These are phyloP conservation scores for Coemansia sp. DNA, from an alignment of 192 early-diverging fungal genomes.

Conservation along the genomic window DNA sequence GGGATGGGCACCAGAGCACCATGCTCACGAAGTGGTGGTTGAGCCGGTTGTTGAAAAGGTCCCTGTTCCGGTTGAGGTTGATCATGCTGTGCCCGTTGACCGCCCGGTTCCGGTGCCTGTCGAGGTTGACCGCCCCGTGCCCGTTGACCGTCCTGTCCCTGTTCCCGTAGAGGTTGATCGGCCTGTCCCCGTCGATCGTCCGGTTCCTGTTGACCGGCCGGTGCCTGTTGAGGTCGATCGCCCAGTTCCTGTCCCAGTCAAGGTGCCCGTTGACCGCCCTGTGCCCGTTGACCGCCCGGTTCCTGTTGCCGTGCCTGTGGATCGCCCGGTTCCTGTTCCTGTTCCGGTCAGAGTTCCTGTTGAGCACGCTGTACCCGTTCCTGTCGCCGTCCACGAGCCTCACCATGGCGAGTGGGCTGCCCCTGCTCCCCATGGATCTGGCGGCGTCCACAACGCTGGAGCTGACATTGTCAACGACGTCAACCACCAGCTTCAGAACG, in stretches of 20 bases:
- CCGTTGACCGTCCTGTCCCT: slow-evolving; percentile 7
- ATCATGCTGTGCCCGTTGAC: slow-evolving; percentile 5
- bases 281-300: slow-evolving; percentile 9
- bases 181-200: slow-evolving; percentile 7
- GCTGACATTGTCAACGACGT: slow-evolving; percentile 23
- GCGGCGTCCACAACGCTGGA: background rate
- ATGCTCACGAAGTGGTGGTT: background rate
- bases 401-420: background rate
- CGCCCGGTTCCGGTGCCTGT: slow-evolving; percentile 8
- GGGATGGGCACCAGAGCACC: slow-evolving; percentile 1
- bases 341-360: slow-evolving; percentile 7
- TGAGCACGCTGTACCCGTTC: slow-evolving; percentile 6
- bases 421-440: background rate
- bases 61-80: slow-evolving; percentile 1
- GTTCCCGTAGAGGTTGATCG: slow-evolving; percentile 11
- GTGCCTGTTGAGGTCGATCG: slow-evolving; percentile 8
- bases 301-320: background rate
- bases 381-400: slow-evolving; percentile 4
- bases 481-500: slow-evolving; percentile 19
- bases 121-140: slow-evolving; percentile 11
- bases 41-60: background rate
- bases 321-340: slow-evolving; percentile 8
- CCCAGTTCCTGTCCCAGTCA: slow-evolving; percentile 1
- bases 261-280: slow-evolving; percentile 9
- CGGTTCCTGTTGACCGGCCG: slow-evolving; percentile 8